phyloP scores from a whole-genome alignment of 441 rosid species.

The Hura crepitans region DNA sequence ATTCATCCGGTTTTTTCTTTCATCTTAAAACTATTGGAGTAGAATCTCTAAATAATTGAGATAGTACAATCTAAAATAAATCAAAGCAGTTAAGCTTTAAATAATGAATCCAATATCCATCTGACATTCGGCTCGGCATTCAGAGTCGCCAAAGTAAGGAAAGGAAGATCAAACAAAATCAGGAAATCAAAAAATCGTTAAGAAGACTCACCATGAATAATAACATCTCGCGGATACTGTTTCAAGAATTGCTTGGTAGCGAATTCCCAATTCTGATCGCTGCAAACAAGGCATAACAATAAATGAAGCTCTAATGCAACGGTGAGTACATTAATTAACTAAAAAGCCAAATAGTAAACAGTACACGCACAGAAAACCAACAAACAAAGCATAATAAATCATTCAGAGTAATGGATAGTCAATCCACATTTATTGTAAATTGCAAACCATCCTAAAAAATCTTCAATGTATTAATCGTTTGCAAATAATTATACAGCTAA shows the following conservation, averaged over 20 bases:
- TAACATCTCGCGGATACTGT: slow-evolving; percentile 49
- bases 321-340: not conserved
- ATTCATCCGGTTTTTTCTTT: not conserved
- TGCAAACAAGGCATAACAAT: slow-evolving; percentile 21
- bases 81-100: not conserved
- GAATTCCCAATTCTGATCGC: slow-evolving; percentile 68
- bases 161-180: not conserved
- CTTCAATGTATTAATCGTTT: not conserved
- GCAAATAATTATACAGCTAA: slow-evolving; percentile 12
- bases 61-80: not conserved
- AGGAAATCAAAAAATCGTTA: not conserved
- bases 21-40: not conserved
- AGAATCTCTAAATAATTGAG: not conserved
- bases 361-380: no score
- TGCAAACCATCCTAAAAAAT: no score
- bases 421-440: not conserved
- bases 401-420: not conserved
- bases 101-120: not conserved
- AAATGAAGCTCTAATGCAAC: not conserved
- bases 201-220: slow-evolving; percentile 62
- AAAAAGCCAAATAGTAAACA: no score
- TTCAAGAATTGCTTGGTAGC: slow-evolving; percentile 63
- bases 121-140: not conserved
- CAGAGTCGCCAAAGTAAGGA: not conserved
- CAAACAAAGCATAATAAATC: not conserved